Percentiles rank a stretch among this genome's conserved stretches.
Conservation (phyloP, 2,329 filamentous ascomycete species). For the Amesomyces nigricolor region DNA sequence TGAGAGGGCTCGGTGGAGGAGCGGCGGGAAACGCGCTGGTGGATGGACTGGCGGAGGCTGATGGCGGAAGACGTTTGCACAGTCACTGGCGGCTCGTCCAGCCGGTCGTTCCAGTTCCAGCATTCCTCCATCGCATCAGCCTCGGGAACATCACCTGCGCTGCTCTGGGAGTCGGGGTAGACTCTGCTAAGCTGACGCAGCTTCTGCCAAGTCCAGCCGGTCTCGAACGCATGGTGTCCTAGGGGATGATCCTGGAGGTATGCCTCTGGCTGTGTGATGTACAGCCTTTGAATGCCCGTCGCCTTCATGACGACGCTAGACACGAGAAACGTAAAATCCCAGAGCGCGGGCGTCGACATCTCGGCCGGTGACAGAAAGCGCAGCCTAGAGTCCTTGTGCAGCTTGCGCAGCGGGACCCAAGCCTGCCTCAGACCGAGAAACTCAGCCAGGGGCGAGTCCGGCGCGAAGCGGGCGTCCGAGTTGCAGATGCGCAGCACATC, state of each 20-base stretch:
- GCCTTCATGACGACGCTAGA: slow-evolving; percentile 70
- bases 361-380: slow-evolving; percentile 65
- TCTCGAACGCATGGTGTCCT: slow-evolving; percentile 41
- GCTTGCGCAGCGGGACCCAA: slow-evolving; percentile 72
- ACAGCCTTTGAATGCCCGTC: slow-evolving; percentile 58
- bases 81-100: slow-evolving; percentile 53
- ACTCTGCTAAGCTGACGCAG: slow-evolving; percentile 57
- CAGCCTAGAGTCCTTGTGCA: slow-evolving; percentile 66
- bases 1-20: slow-evolving; percentile 40
- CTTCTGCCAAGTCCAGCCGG: slow-evolving; percentile 65
- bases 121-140: slow-evolving; percentile 58
- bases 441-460: slow-evolving; percentile 35
- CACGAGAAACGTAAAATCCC: slow-evolving; percentile 65
- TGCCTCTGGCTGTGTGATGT: slow-evolving; percentile 68
- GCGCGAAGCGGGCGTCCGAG: slow-evolving; percentile 12
- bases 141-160: slow-evolving; percentile 46
- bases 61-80: slow-evolving; percentile 40
- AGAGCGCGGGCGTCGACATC: slow-evolving; percentile 66
- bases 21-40: slow-evolving; percentile 32
- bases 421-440: slow-evolving; percentile 59
- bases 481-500: slow-evolving; percentile 44
- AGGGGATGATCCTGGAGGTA: slow-evolving; percentile 57
- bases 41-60: slow-evolving; percentile 38
- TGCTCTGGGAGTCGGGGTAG: slow-evolving; percentile 42
- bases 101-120: slow-evolving; percentile 61